phyloP scores from a whole-genome alignment of 352 stramenopile genomes.

The Phytophthora crassamura region DNA sequence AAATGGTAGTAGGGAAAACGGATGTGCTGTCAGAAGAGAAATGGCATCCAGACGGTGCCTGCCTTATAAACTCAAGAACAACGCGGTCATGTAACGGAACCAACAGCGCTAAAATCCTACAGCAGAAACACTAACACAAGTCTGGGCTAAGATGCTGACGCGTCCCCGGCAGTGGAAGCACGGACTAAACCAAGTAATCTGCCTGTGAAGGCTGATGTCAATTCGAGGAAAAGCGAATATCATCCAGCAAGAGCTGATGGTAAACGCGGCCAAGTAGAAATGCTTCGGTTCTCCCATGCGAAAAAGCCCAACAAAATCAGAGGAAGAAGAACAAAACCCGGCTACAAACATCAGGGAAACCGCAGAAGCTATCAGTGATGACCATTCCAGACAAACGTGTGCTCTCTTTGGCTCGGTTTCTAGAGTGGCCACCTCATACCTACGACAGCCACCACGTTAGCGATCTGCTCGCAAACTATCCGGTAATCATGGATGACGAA shows the following conservation, averaged over 20 bases:
- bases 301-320: conserved; percentile 5
- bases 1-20: neutral
- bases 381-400: conserved; percentile 4
- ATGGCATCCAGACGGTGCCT: too few species aligned
- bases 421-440: conserved; percentile 1
- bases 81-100: too few species aligned
- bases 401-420: neutral
- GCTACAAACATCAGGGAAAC: too few species aligned
- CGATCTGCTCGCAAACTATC: conserved; percentile 5
- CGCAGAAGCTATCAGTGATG: conserved; percentile 3
- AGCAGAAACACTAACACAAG: too few species aligned
- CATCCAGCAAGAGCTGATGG: neutral
- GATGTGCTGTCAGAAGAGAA: too few species aligned
- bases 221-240: neutral
- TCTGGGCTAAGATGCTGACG: too few species aligned
- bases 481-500: conserved; percentile 6
- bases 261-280: conserved; percentile 1
- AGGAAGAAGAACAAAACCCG: conserved; percentile 9
- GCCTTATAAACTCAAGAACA: too few species aligned
- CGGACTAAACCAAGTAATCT: neutral
- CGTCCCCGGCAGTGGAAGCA: too few species aligned
- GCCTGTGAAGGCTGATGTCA: neutral
- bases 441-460: neutral
- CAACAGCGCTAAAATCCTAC: too few species aligned
- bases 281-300: conserved; percentile 1